phyloP scores from a whole-genome alignment of 148 eudicot species.

The Dysphania ambrosioides region DNA sequence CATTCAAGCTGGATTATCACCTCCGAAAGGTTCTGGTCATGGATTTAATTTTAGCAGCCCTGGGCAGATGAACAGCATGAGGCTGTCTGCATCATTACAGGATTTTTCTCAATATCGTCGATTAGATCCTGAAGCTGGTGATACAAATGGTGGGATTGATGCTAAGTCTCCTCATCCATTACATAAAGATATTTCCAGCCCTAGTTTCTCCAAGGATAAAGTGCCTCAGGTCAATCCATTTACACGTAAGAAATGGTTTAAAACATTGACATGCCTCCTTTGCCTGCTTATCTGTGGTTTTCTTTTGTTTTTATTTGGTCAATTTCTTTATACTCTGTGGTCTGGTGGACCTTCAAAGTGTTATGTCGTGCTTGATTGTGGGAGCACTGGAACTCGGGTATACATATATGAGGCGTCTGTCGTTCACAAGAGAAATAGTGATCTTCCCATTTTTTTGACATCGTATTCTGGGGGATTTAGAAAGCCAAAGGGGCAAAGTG shows the following conservation, averaged over 20 bases:
- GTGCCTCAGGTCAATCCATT: constrained; percentile 36
- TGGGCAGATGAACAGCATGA: constrained; percentile 44
- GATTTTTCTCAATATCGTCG: constrained; percentile 73
- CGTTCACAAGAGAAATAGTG: constrained; percentile 49
- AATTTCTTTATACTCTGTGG: constrained; percentile 54
- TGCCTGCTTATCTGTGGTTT: constrained; percentile 54
- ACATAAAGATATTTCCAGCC: constrained; percentile 42
- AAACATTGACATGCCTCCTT: constrained; percentile 48
- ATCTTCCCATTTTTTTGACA: constrained; percentile 68
- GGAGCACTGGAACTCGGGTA: constrained; percentile 96
- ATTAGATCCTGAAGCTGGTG: constrained; percentile 53
- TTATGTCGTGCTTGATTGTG: constrained; percentile 92
- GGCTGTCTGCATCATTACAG: constrained; percentile 83
- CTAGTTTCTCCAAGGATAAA: constrained; percentile 89
- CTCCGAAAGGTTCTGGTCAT: constrained; percentile 50
- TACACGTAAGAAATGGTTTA: constrained; percentile 49
- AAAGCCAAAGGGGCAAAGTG: constrained; percentile 60
- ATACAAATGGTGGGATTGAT: constrained; percentile 35
- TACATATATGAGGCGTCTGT: constrained; percentile 76
- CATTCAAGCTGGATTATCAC: constrained; percentile 59
- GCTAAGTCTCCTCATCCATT: constrained; percentile 37
- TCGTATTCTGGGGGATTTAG: constrained; percentile 62
- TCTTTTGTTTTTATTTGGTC: constrained; percentile 39
- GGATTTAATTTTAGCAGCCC: constrained; percentile 41
- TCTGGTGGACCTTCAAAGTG: constrained; percentile 58